Percentiles rank a stretch among this genome's conserved stretches.
Evolutionary conservation across 768 basidiomycete species (phyloP).

Genomic region (Tulasnella sp.): DNA sequence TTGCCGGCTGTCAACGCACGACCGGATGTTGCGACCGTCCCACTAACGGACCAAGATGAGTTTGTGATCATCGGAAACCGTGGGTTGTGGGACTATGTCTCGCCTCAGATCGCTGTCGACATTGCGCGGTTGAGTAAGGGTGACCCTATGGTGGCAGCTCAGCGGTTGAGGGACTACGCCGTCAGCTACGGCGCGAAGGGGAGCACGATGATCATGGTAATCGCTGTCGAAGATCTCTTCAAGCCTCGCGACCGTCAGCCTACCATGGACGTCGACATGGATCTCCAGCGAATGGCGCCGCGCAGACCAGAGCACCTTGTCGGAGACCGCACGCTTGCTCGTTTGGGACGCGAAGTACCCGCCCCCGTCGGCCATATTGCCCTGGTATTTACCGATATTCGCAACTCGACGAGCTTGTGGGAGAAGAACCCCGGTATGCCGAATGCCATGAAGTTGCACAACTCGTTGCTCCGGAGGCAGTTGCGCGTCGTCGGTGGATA

Average conservation of each 20-base stretch:
- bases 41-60: slow-evolving; percentile 75
- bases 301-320: slow-evolving; percentile 36
- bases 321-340: slow-evolving; percentile 43
- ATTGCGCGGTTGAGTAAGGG: slow-evolving; percentile 59
- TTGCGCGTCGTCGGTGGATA: slow-evolving; percentile 88
- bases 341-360: slow-evolving; percentile 65
- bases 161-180: slow-evolving; percentile 92
- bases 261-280: slow-evolving; percentile 27
- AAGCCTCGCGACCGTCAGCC: slow-evolving; percentile 34
- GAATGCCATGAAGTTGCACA: slow-evolving; percentile 83
- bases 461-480: slow-evolving; percentile 69
- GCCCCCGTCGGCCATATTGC: slow-evolving; percentile 81
- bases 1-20: slow-evolving; percentile 84
- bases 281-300: slow-evolving; percentile 26
- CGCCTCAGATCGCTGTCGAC: slow-evolving; percentile 91
- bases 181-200: slow-evolving; percentile 93
- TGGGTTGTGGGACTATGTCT: slow-evolving; percentile 87
- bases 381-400: slow-evolving; percentile 94
- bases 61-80: slow-evolving; percentile 92
- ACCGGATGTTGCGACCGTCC: slow-evolving; percentile 59
- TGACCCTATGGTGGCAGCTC: slow-evolving; percentile 82
- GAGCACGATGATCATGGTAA: slow-evolving; percentile 96
- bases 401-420: slow-evolving; percentile 94
- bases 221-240: slow-evolving; percentile 71
- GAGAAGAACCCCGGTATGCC: slow-evolving; percentile 93